Evolutionary conservation across 1,284 basidiomycete species (phyloP), one percentile per base, ranked within the genome.

Genomic region (Vanrija pseudolonga): DNA sequence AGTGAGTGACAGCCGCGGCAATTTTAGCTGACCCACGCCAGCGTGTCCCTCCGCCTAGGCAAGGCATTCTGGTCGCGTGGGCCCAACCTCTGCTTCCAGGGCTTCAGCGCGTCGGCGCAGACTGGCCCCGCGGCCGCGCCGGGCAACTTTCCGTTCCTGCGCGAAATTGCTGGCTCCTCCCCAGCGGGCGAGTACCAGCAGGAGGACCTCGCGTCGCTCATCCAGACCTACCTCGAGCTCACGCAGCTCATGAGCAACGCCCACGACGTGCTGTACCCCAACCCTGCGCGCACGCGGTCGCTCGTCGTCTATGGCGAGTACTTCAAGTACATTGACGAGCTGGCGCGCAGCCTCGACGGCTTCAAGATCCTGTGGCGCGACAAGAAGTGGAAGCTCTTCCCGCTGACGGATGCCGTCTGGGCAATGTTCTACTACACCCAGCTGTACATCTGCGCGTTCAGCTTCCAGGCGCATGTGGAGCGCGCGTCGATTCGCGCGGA

Each of bases 401-500:
- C 72, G 0, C 59, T 69, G 20, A 69, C 65, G 1, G 70, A 70
- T 38, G 63, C 68, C 14, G 64, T 74, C 28, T 73, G 72, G 68
- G 65, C 68, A 9, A 70, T 72, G 64, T 72, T 70, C 53, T 72
- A 72, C 60, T 74, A 73, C 55, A 61, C 64, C 23, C 68, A 67
- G 42, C 65, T 73, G 32, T 74, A 75, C 51, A 74, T 76, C 45
- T 75, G 70, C 45, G 72, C 74, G 3, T 77, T 77, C 54, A 72
- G 72, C 45, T 77, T 76, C 44, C 74, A 76, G 71, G 74, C 73
- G 12, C 76, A 77, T 49, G 71, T 76, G n/a, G 71, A 76, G 53
- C 63, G 76, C 24, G 68, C 74, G 4, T 63, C 74, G 1, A 65
- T 72, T 41, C 61, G 71, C 20, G 71, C 73, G 2, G 71, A 74